Evolutionary conservation across 2,329 filamentous ascomycete genomes (phyloP).

Genomic region (Sclerotinia nivalis): DNA sequence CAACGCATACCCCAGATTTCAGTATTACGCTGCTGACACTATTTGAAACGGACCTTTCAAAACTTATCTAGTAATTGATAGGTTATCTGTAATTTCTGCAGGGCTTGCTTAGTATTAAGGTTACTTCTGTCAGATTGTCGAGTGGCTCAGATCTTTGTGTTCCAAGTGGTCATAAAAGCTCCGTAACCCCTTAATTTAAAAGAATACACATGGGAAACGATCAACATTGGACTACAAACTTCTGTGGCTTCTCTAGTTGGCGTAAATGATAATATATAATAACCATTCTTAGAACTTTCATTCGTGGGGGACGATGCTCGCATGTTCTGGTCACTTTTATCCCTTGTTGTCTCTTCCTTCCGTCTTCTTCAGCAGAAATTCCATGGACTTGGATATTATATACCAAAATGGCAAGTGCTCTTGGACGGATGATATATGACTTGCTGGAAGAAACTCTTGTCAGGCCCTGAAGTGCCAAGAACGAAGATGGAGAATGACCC

Average conservation of each 20-base stretch:
- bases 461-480: neutral
- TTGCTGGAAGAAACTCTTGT: neutral
- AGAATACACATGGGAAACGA: neutral
- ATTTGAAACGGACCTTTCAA: constrained; percentile 4
- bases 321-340: constrained; percentile 9
- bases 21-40: constrained; percentile 12
- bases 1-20: constrained; percentile 4
- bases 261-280: constrained; percentile 5
- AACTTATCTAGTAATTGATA: neutral
- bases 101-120: constrained; percentile 4
- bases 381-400: neutral
- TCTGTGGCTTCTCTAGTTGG: neutral
- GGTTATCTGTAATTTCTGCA: neutral
- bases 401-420: neutral
- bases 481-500: neutral
- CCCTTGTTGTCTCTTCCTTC: neutral
- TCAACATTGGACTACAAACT: neutral
- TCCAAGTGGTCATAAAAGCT: constrained; percentile 3
- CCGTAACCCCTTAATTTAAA: constrained; percentile 21
- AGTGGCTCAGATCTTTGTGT: constrained; percentile 23
- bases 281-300: neutral
- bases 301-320: neutral
- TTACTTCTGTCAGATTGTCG: constrained; percentile 23
- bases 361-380: neutral
- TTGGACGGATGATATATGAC: neutral